Evolutionary conservation across 257 asterid species (phyloP).

Genomic region (Pogostemon cablin): DNA sequence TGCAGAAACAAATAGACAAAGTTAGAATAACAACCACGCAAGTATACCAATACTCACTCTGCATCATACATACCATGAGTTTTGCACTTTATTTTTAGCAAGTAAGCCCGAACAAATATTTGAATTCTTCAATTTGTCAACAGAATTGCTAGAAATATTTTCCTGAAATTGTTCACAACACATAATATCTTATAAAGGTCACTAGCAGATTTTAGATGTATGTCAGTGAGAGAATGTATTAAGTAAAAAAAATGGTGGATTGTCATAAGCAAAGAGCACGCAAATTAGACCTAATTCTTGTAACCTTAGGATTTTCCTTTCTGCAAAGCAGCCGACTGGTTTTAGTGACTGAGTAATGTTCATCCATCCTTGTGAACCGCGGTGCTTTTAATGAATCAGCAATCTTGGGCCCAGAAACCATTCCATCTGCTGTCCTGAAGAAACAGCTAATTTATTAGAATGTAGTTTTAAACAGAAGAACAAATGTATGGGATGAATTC

Average conservation of each 20-base stretch:
- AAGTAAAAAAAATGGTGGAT: background rate
- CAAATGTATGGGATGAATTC: slow-evolving; percentile 16
- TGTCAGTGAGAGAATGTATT: background rate
- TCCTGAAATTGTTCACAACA: slow-evolving; percentile 52
- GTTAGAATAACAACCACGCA: slow-evolving; percentile 27
- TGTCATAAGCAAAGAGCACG: slow-evolving; percentile 5
- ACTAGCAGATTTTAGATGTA: background rate
- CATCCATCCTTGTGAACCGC: slow-evolving; percentile 66
- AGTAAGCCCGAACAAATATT: slow-evolving; percentile 39
- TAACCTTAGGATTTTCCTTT: slow-evolving; percentile 66
- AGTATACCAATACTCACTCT: slow-evolving; percentile 10
- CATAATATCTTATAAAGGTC: background rate
- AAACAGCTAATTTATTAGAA: slow-evolving; percentile 26
- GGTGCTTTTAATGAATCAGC: slow-evolving; percentile 53
- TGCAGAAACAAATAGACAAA: slow-evolving; percentile 22
- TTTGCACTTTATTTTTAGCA: slow-evolving; percentile 44
- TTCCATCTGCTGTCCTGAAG: slow-evolving; percentile 55
- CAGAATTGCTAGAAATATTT: slow-evolving; percentile 35
- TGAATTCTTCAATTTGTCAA: slow-evolving; percentile 37
- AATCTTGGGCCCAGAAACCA: slow-evolving; percentile 48
- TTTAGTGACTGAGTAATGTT: slow-evolving; percentile 67
- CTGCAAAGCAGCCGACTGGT: slow-evolving; percentile 55
- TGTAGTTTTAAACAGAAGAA: background rate
- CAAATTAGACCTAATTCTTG: slow-evolving; percentile 20
- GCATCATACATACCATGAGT: slow-evolving; percentile 46